Evolutionary conservation across 2,329 filamentous ascomycete species (phyloP).

Genomic region (Xylariaceae sp.): DNA sequence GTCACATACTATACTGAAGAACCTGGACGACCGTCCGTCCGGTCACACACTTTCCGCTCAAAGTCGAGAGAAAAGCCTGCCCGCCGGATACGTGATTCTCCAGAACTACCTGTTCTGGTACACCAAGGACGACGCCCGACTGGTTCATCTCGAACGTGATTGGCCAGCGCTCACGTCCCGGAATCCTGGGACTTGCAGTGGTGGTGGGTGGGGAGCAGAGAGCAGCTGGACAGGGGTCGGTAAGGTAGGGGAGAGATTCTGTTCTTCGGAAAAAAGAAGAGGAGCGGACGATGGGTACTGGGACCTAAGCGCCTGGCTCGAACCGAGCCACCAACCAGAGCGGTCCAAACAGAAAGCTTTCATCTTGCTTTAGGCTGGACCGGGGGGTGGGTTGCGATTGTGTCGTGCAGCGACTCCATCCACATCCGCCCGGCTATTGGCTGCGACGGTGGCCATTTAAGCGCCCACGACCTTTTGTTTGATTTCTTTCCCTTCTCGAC

Average conservation of each 20-base stretch:
- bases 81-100: neutral
- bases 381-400: too few species aligned
- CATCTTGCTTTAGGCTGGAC: neutral
- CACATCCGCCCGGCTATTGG: constrained; percentile 15
- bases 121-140: constrained; percentile 19
- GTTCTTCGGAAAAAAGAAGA: neutral
- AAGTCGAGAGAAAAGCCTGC: neutral
- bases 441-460: constrained; percentile 18
- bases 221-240: too few species aligned
- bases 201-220: constrained; percentile 20
- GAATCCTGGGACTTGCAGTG: constrained; percentile 32
- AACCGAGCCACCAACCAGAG: constrained; percentile 5
- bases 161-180: constrained; percentile 25
- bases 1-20: neutral
- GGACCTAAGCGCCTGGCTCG: constrained; percentile 12
- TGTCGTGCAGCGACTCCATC: constrained; percentile 30
- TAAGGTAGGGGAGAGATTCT: constrained; percentile 6
- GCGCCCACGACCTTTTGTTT: constrained; percentile 32
- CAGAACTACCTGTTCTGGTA: neutral
- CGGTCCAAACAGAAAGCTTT: neutral
- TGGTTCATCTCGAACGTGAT: constrained; percentile 11
- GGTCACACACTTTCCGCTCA: neutral
- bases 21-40: neutral
- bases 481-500: constrained; percentile 13
- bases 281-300: neutral